Conservation (phyloP, 495 filamentous ascomycete species). For the Chaetomium cochliodes region DNA sequence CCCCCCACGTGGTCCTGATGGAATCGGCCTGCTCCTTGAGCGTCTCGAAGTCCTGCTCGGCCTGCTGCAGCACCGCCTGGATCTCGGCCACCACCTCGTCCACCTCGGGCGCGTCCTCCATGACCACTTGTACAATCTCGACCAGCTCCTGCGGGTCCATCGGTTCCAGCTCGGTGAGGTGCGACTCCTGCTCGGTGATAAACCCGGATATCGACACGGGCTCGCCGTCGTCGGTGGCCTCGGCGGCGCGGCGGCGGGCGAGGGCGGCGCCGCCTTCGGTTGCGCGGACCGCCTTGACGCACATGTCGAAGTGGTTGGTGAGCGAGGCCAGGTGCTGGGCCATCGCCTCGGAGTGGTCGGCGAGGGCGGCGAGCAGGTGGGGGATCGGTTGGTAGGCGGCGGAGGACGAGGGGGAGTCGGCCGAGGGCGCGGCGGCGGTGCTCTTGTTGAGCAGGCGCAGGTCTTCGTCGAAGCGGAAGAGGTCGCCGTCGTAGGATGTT, state of each 20-base stretch:
- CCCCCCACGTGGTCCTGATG: conserved; percentile 49
- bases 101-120: conserved; percentile 80
- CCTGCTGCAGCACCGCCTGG: conserved; percentile 67
- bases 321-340: conserved; percentile 76
- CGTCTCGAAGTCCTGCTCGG: conserved; percentile 66
- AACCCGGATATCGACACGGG: conserved; percentile 58
- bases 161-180: conserved; percentile 61
- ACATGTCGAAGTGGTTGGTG: conserved; percentile 91
- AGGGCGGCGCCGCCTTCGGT: conserved; percentile 87
- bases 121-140: conserved; percentile 80
- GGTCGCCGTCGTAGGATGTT: conserved; percentile 59
- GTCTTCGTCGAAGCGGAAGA: conserved; percentile 61
- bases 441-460: conserved; percentile 49
- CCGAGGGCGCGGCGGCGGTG: conserved; percentile 37
- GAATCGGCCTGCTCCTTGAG: conserved; percentile 57
- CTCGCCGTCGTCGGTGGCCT: conserved; percentile 53
- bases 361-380: conserved; percentile 66
- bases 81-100: conserved; percentile 89
- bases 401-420: conserved; percentile 40
- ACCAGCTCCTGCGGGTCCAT: conserved; percentile 71
- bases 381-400: conserved; percentile 56
- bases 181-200: conserved; percentile 58
- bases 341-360: conserved; percentile 79
- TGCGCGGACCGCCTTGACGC: conserved; percentile 85
- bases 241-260: conserved; percentile 55